A percentile compares a stretch with the other conserved stretches of the same genome.
Conservation (phyloP, 1,284 basidiomycete genomes). For the Takashimella koratensis region DNA sequence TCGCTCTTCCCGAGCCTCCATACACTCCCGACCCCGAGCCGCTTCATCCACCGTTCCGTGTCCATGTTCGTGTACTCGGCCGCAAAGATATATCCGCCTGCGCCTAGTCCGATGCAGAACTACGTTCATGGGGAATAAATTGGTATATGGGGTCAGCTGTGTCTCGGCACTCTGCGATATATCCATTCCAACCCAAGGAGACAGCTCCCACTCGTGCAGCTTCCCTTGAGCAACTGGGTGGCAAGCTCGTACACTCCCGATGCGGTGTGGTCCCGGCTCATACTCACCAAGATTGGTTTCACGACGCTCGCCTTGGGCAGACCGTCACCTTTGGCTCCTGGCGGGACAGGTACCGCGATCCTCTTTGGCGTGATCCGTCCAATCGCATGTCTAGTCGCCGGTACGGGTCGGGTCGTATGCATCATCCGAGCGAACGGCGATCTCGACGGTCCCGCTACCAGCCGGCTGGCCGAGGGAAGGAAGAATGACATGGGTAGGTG, state of each 20-base stretch:
- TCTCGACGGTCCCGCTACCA: neutral
- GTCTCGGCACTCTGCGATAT: neutral
- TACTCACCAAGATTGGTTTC: slow-evolving; percentile 43
- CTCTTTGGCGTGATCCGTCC: neutral
- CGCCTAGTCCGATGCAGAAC: slow-evolving; percentile 40
- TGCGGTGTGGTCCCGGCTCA: too few species aligned
- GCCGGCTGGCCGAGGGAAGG: neutral
- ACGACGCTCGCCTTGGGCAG: slow-evolving; percentile 8
- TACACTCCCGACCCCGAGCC: slow-evolving; percentile 29
- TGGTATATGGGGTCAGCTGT: too few species aligned
- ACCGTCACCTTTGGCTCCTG: slow-evolving; percentile 1
- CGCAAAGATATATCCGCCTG: slow-evolving; percentile 30
- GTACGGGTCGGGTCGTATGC: neutral
- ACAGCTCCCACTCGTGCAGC: neutral
- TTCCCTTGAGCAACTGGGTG: neutral
- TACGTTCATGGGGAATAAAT: too few species aligned
- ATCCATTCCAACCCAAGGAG: neutral
- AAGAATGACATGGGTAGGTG: neutral
- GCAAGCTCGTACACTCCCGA: neutral
- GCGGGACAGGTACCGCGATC: neutral
- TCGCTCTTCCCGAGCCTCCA: slow-evolving; percentile 28
- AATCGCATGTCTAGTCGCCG: neutral
- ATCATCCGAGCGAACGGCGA: neutral
- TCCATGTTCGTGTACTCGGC: slow-evolving; percentile 43
- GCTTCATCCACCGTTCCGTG: slow-evolving; percentile 35